A percentile compares a stretch with the other conserved stretches of the same genome.
Evolutionary conservation across 1,284 basidiomycete genomes (phyloP).

Genomic region (Ceratorhiza oryzae-sativae): DNA sequence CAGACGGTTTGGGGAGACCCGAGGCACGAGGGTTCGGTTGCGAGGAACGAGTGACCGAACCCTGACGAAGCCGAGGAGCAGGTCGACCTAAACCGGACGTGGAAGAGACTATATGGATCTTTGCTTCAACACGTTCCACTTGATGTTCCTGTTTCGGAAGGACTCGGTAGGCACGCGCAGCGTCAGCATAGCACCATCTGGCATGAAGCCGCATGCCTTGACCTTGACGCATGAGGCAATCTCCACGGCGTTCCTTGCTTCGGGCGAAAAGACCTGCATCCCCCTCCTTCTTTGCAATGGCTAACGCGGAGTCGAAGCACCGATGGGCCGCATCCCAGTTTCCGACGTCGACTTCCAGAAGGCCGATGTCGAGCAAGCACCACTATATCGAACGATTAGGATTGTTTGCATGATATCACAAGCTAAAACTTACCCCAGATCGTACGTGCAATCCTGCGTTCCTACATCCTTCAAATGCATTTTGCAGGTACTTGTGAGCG

Average conservation of each 20-base stretch:
- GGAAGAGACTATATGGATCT: no score
- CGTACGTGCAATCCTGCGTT: not conserved
- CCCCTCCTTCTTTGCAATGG: not conserved
- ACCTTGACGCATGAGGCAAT: not conserved
- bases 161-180: not conserved
- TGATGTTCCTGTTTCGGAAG: constrained; percentile 1
- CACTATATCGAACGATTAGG: not conserved
- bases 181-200: not conserved
- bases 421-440: not conserved
- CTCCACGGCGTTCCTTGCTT: not conserved
- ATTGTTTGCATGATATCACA: not conserved
- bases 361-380: not conserved
- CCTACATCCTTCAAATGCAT: not conserved
- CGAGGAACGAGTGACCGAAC: no score
- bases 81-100: no score
- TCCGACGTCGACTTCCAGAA: not conserved
- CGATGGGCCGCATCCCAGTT: not conserved
- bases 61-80: no score
- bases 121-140: not conserved
- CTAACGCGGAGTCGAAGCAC: not conserved
- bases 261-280: not conserved
- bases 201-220: not conserved
- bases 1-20: no score
- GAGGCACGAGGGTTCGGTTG: no score
- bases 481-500: not conserved